These are phyloP conservation scores for Oryza meyeriana DNA, from an alignment of 176 grass and related monocot species.

Conservation along the genomic window DNA sequence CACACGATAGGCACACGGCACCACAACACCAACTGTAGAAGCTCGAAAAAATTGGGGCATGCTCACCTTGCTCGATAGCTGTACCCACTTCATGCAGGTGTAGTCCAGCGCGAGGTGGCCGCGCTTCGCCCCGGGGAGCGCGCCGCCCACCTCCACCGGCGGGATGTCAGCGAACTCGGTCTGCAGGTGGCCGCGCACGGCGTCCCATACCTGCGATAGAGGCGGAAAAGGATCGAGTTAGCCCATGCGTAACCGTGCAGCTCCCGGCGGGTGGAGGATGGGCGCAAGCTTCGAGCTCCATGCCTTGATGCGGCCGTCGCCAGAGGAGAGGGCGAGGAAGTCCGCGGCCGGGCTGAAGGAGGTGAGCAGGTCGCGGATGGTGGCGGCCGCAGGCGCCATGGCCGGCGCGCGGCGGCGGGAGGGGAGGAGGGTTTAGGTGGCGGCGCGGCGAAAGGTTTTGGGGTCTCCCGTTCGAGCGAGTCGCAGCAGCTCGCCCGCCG, in stretches of 20 bases:
- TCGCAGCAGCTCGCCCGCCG: neutral
- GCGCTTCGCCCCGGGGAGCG: constrained; percentile 45
- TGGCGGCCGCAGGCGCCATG: constrained; percentile 40
- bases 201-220: constrained; percentile 78
- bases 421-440: constrained; percentile 22
- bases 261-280: constrained; percentile 1
- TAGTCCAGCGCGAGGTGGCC: constrained; percentile 98
- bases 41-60: neutral
- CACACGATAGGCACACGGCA: constrained; percentile 6
- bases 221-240: neutral
- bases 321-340: constrained; percentile 79
- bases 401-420: neutral
- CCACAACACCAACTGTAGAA: neutral
- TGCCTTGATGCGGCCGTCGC: constrained; percentile 93
- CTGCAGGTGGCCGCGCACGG: constrained; percentile 69
- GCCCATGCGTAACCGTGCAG: constrained; percentile 5
- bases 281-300: neutral
- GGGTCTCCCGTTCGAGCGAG: constrained; percentile 1
- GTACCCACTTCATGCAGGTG: constrained; percentile 97
- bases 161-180: constrained; percentile 75
- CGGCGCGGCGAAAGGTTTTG: constrained; percentile 2
- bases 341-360: constrained; percentile 71
- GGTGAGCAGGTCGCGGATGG: constrained; percentile 63
- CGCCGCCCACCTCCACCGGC: constrained; percentile 43
- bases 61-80: constrained; percentile 68